A percentile compares a stretch with the other conserved stretches of the same genome.
phyloP scores from a whole-genome alignment of 306 rosid species.

The Rubus idaeus region DNA sequence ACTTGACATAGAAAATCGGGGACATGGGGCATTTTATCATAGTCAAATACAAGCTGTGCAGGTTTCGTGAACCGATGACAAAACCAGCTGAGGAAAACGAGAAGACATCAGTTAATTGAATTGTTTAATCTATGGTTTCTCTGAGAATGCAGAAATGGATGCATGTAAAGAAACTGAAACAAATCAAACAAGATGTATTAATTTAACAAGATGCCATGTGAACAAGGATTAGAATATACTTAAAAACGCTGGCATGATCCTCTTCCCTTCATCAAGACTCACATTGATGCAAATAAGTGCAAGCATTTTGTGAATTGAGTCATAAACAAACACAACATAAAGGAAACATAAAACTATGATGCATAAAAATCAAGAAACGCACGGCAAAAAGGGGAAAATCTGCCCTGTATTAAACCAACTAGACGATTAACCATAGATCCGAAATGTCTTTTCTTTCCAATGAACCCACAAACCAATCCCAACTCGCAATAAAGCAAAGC shows the following conservation, averaged over 20 bases:
- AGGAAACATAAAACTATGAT: slow-evolving; percentile 18
- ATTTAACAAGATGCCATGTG: slow-evolving; percentile 39
- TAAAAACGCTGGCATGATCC: slow-evolving; percentile 35
- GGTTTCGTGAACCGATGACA: slow-evolving; percentile 18
- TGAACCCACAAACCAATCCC: neutral
- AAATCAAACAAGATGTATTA: slow-evolving; percentile 21
- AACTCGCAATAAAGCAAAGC: neutral
- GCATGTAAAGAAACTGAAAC: slow-evolving; percentile 18
- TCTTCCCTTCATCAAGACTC: slow-evolving; percentile 37
- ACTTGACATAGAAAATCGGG: slow-evolving; percentile 35
- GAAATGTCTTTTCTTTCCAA: neutral
- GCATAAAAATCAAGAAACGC: slow-evolving; percentile 12
- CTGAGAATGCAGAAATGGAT: slow-evolving; percentile 37
- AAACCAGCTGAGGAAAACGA: slow-evolving; percentile 59
- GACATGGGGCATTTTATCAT: slow-evolving; percentile 23
- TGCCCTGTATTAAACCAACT: slow-evolving; percentile 1
- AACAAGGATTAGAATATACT: slow-evolving; percentile 48
- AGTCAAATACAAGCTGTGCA: slow-evolving; percentile 47
- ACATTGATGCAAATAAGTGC: slow-evolving; percentile 40
- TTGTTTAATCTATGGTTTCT: slow-evolving; percentile 36
- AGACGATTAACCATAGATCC: neutral
- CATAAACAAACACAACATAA: slow-evolving; percentile 22
- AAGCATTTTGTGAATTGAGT: slow-evolving; percentile 26
- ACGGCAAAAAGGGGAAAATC: neutral
- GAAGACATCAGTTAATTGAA: slow-evolving; percentile 35